Conservation (phyloP, 305 asterid genomes). For the Salvia sclarea region DNA sequence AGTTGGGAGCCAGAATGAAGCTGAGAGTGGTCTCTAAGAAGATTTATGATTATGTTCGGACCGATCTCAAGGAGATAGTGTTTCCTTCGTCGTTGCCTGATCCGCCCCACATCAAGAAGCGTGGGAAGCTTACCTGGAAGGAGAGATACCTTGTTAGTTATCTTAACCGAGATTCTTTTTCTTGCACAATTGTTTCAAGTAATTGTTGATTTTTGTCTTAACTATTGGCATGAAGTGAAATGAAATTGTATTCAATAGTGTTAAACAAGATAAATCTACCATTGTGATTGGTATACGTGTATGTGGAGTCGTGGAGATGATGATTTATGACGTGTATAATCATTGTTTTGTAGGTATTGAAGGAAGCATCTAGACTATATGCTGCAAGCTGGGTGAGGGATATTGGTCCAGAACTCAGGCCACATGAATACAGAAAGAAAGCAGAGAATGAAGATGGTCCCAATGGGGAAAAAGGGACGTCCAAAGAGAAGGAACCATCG, state of each 20-base stretch:
- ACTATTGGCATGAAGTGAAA: not conserved
- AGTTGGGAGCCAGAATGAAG: slow-evolving; percentile 52
- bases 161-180: not conserved
- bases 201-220: not conserved
- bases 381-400: slow-evolving; percentile 93
- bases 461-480: slow-evolving; percentile 33
- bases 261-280: not conserved
- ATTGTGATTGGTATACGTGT: not conserved
- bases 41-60: slow-evolving; percentile 63
- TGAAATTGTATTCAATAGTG: not conserved
- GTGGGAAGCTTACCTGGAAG: slow-evolving; percentile 61
- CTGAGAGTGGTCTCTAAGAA: slow-evolving; percentile 64
- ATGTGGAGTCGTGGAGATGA: slow-evolving; percentile 12
- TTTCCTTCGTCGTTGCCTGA: slow-evolving; percentile 92
- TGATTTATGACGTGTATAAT: not conserved
- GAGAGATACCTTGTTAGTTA: slow-evolving; percentile 68
- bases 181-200: not conserved
- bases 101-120: slow-evolving; percentile 76
- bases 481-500: slow-evolving; percentile 56
- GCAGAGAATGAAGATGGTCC: slow-evolving; percentile 37
- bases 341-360: slow-evolving; percentile 55
- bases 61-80: slow-evolving; percentile 90
- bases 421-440: slow-evolving; percentile 60
- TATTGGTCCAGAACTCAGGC: slow-evolving; percentile 93
- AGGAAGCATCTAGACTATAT: slow-evolving; percentile 83